These are phyloP conservation scores for Podochytrium sp. DNA, from an alignment of 192 early-diverging fungal species.

Conservation along the genomic window DNA sequence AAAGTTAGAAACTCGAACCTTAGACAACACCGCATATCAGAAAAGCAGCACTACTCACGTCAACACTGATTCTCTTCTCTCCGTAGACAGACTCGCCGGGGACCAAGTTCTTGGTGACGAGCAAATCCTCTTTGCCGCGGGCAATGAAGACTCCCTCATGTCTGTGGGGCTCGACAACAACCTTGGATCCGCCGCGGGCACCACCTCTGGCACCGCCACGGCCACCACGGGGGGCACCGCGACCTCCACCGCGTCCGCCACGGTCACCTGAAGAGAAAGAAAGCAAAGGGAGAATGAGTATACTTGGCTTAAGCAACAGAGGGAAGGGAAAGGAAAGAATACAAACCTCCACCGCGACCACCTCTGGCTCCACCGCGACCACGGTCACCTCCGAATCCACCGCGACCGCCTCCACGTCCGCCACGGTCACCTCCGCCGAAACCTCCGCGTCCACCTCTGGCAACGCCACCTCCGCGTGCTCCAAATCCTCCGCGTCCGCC, in stretches of 20 bases:
- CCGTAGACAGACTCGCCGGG: slow-evolving; percentile 97
- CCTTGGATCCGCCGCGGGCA: slow-evolving; percentile 89
- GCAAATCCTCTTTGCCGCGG: slow-evolving; percentile 97
- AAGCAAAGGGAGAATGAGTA: neutral
- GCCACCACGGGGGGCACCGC: slow-evolving; percentile 64
- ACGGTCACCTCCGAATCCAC: slow-evolving; percentile 43
- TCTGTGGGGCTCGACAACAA: slow-evolving; percentile 95
- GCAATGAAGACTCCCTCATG: slow-evolving; percentile 96
- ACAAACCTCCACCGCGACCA: slow-evolving; percentile 51
- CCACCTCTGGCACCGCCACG: slow-evolving; percentile 73
- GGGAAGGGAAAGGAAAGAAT: neutral
- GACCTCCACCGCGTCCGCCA: slow-evolving; percentile 53
- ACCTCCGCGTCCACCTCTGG: slow-evolving; percentile 37
- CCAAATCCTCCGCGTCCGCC: slow-evolving; percentile 38
- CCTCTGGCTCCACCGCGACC: slow-evolving; percentile 44
- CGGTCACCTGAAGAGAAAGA: slow-evolving; percentile 42
- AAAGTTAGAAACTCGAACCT: neutral
- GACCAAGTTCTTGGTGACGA: slow-evolving; percentile 98
- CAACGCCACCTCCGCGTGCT: slow-evolving; percentile 32
- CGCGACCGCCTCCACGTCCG: slow-evolving; percentile 35
- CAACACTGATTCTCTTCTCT: slow-evolving; percentile 97
- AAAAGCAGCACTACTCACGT: slow-evolving; percentile 62
- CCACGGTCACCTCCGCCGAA: slow-evolving; percentile 41
- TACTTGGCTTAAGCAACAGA: neutral
- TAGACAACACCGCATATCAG: neutral